A percentile compares a stretch with the other conserved stretches of the same genome.
phyloP scores from a whole-genome alignment of 257 asterid genomes.

The Mitragyna speciosa region DNA sequence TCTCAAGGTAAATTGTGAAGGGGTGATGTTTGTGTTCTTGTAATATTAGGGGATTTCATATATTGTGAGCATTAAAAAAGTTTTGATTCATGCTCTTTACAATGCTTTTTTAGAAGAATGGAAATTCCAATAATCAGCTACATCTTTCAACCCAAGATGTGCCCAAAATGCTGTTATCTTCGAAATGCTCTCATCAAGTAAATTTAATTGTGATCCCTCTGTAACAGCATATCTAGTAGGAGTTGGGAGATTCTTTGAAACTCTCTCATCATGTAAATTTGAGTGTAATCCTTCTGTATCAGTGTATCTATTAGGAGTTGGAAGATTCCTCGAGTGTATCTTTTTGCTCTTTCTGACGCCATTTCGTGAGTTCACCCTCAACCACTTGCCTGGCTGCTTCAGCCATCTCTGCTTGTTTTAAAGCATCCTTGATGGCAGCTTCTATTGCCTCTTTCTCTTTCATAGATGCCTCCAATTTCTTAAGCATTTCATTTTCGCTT shows the following conservation, averaged over 20 bases:
- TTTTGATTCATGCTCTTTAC: not conserved
- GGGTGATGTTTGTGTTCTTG: not conserved
- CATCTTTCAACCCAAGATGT: not conserved
- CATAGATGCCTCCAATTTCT: slow-evolving; percentile 18
- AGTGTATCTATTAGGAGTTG: not conserved
- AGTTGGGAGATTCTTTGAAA: slow-evolving; percentile 1
- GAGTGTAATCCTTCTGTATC: not conserved
- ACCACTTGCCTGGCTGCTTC: slow-evolving; percentile 28
- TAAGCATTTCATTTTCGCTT: slow-evolving; percentile 12
- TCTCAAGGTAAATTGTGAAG: not conserved
- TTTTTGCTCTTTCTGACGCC: slow-evolving; percentile 16
- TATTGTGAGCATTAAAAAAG: not conserved
- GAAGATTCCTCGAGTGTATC: slow-evolving; percentile 10
- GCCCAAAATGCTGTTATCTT: not conserved
- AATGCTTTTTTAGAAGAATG: not conserved
- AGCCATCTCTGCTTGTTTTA: slow-evolving; percentile 28
- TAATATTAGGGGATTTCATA: not conserved
- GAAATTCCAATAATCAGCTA: not conserved
- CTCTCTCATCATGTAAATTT: not conserved
- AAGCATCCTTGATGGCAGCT: slow-evolving; percentile 25
- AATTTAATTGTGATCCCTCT: not conserved
- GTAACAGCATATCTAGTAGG: not conserved
- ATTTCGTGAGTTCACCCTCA: slow-evolving; percentile 23
- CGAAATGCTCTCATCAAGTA: not conserved
- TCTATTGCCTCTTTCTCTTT: slow-evolving; percentile 22